Base-by-base conservation (phyloP, 2,329 filamentous ascomycete species). In the Arthrobotrys conoides region DNA sequence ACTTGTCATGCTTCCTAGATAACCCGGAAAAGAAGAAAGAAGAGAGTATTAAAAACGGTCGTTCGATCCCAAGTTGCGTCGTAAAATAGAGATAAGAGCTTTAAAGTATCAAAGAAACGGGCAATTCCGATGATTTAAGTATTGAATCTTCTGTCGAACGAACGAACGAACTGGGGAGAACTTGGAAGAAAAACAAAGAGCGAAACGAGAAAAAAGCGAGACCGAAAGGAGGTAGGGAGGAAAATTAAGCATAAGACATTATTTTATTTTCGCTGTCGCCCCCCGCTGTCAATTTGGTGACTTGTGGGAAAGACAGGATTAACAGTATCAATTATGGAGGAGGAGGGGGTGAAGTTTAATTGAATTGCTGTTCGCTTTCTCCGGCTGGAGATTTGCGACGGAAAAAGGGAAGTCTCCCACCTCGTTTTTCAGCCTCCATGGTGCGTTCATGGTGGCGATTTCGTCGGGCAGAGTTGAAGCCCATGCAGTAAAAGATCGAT, bases 401-500 rank as follows among this genome's bases (percentile, higher is more conserved):
- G 66, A 76, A 76, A 61, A 77, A 77, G 30, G 73, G 67, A 67
- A 67, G 33, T 36, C 44, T 71, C 73, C 73, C 73, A 77, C 73
- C 73, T 77, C 73, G 48, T 77, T 77, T 77, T 71, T 77, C 73
- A 22, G 67, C 27, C 24, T 67, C 73, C 18, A 77, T 16, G 59
- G 24, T 46, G 36, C 73, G 73, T 67, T 77, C 73, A 49, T 61
- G 71, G 44, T 71, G 67, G 18, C 67, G 73, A 76, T 87, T 86
- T 65, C 87, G 85, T 46, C 89, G 86, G 30, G 84, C 83, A 48
- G 79, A 76, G 59, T 46, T 82, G 66, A 79, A 89, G 88, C 73
- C 73, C 8, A 90, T 69, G 84, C 88, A 91, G 86, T 94, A 93
- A 73, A 93, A 85, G 33, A 93, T 81, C 3, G 88, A 89, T 16